Conservation (phyloP, 495 filamentous ascomycete species). For the Annulohypoxylon moriforme region DNA sequence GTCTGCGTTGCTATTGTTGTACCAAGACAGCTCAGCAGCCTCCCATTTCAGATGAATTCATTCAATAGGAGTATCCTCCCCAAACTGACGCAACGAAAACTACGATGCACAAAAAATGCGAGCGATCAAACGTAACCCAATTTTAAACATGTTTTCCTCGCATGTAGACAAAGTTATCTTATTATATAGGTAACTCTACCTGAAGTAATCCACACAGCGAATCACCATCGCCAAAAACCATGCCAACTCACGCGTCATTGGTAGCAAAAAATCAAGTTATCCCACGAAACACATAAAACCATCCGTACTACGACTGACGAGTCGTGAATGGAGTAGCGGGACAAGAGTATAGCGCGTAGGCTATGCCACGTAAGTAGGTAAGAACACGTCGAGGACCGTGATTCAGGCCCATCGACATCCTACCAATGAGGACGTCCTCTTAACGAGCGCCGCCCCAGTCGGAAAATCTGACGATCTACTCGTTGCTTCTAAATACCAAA, state of each 20-base stretch:
- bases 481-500: slow-evolving; percentile 11
- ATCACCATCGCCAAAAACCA: not conserved
- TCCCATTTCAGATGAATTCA: no score
- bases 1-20: not conserved
- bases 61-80: not conserved
- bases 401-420: slow-evolving; percentile 18
- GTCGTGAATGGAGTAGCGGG: slow-evolving; percentile 18
- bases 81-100: not conserved
- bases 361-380: slow-evolving; percentile 39
- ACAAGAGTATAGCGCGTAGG: slow-evolving; percentile 1
- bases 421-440: slow-evolving; percentile 30
- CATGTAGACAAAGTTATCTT: not conserved
- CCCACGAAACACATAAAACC: not conserved
- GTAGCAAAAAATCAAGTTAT: not conserved
- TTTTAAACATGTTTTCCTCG: not conserved
- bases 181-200: not conserved
- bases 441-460: not conserved
- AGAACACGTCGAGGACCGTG: slow-evolving; percentile 29
- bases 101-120: not conserved
- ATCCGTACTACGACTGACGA: not conserved
- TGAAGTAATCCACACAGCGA: not conserved
- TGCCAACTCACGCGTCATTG: slow-evolving; percentile 2
- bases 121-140: not conserved
- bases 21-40: no score
- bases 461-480: slow-evolving; percentile 12